Percentiles rank a stretch among this genome's conserved stretches.
Conservation (phyloP, 2,329 filamentous ascomycete genomes). For the Pseudopyrenochaeta lycopersici region DNA sequence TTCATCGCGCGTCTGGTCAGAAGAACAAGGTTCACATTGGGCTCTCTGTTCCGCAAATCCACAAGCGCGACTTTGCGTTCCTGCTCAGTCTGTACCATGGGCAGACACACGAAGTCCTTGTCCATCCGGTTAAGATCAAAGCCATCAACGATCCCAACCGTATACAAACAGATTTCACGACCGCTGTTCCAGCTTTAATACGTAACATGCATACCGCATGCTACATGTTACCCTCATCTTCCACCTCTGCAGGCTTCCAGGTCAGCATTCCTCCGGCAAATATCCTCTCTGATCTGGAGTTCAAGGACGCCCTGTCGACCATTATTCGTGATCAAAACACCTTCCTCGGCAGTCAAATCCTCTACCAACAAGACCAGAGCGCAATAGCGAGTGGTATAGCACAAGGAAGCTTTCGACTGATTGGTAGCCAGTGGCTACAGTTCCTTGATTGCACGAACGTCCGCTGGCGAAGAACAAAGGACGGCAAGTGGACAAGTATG, state of each 20-base stretch:
- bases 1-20: conserved; percentile 25
- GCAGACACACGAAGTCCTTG: conserved; percentile 29
- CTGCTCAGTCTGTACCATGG: conserved; percentile 24
- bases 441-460: conserved; percentile 34
- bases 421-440: conserved; percentile 35
- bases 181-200: conserved; percentile 20
- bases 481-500: conserved; percentile 34
- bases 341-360: conserved; percentile 26
- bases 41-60: conserved; percentile 34
- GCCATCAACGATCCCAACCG: conserved; percentile 17
- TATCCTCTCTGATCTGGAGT: conserved; percentile 32
- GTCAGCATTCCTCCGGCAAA: conserved; percentile 24
- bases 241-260: conserved; percentile 29
- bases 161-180: conserved; percentile 17
- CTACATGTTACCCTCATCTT: conserved; percentile 29
- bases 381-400: conserved; percentile 34
- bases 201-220: conserved; percentile 10
- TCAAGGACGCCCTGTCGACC: conserved; percentile 31
- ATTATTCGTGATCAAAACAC: conserved; percentile 21
- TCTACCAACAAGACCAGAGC: conserved; percentile 35
- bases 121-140: conserved; percentile 25
- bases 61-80: conserved; percentile 38
- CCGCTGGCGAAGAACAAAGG: conserved; percentile 30
- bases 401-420: conserved; percentile 29
- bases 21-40: conserved; percentile 32